Conservation (phyloP, 345 rosid species). For the Balakata baccata region DNA sequence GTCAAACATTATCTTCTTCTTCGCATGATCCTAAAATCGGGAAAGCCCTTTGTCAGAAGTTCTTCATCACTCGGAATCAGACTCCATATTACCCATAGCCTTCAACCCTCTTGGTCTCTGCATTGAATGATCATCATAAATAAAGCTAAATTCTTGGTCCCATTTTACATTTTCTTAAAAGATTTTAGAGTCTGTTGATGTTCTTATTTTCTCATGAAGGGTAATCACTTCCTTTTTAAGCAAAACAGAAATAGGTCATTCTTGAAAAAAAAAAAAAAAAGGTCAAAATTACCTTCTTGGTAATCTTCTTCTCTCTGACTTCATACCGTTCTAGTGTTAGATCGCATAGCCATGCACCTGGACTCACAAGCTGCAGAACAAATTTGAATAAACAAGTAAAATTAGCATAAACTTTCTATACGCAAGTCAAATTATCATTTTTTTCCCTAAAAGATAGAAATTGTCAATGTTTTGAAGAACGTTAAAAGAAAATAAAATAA, state of each 20-base stretch:
- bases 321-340: slow-evolving; percentile 55
- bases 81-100: slow-evolving; percentile 54
- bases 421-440: too few relatives aligned
- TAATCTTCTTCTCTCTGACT: slow-evolving; percentile 58
- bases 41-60: too few relatives aligned
- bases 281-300: slow-evolving; percentile 43
- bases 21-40: background rate
- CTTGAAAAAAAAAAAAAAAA: background rate
- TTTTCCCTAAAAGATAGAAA: too few relatives aligned
- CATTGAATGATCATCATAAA: slow-evolving; percentile 5
- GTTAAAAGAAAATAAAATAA: too few relatives aligned
- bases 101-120: slow-evolving; percentile 61
- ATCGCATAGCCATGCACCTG: slow-evolving; percentile 57
- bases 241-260: background rate
- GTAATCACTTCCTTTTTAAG: background rate
- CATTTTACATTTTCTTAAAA: background rate
- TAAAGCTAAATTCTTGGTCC: too few relatives aligned
- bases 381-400: background rate
- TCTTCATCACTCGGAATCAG: slow-evolving; percentile 40
- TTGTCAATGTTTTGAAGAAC: too few relatives aligned
- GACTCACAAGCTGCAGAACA: slow-evolving; percentile 40
- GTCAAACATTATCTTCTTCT: background rate
- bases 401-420: background rate
- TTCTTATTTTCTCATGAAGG: background rate
- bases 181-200: background rate